Percentiles rank a stretch among this genome's conserved stretches.
These are phyloP conservation scores for Excoecaria agallocha DNA, from an alignment of 345 rosid species.

Conservation along the genomic window DNA sequence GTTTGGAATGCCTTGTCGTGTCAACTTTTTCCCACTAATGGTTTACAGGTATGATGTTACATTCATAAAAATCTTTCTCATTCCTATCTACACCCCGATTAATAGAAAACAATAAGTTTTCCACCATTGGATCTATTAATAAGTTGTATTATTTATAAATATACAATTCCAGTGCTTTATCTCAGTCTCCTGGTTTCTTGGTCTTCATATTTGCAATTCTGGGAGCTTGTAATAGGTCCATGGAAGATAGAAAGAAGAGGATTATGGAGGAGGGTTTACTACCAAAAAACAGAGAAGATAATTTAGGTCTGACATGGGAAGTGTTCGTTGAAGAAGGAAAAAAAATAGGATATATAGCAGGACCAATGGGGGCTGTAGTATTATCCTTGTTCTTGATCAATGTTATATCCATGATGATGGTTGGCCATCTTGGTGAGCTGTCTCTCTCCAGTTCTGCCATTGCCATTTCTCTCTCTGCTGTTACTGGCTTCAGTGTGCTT, in stretches of 20 bases:
- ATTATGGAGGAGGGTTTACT: constrained; percentile 8
- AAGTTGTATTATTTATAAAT: no score
- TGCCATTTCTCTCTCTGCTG: constrained; percentile 18
- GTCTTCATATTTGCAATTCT: no score
- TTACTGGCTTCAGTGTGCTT: constrained; percentile 21
- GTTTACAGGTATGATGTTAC: no score
- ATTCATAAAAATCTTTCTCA: no score
- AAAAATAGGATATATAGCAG: constrained; percentile 18
- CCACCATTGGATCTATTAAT: no score
- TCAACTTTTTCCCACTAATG: no score
- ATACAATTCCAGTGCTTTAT: no score
- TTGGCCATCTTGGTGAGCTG: constrained; percentile 15
- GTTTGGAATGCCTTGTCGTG: no score
- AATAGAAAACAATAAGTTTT: no score
- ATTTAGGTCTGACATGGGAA: neutral
- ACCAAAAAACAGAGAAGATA: neutral
- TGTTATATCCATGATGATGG: constrained; percentile 23
- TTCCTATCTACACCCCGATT: no score
- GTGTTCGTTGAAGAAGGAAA: constrained; percentile 16
- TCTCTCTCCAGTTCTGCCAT: constrained; percentile 18
- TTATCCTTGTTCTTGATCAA: constrained; percentile 11
- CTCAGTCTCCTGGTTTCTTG: no score
- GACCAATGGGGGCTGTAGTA: constrained; percentile 13
- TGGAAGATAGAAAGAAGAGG: constrained; percentile 1
- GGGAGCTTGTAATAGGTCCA: neutral